Percentiles rank a stretch among this genome's conserved stretches.
Evolutionary conservation across 1,284 basidiomycete genomes (phyloP).

Genomic region (Schizophyllum amplum): DNA sequence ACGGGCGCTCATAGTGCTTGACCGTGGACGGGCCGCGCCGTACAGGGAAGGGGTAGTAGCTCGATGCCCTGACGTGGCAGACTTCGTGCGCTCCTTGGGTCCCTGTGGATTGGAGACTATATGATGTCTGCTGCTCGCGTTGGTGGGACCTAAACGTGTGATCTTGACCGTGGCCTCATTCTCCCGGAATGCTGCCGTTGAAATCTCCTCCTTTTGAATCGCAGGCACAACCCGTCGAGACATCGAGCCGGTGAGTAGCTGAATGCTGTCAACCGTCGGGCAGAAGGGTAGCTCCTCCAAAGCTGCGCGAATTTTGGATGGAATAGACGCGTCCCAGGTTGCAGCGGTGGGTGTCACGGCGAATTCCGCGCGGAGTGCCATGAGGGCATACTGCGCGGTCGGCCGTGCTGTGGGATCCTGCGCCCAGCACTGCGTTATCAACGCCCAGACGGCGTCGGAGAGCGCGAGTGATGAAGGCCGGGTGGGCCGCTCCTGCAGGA

Average conservation of each 20-base stretch:
- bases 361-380: neutral
- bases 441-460: constrained; percentile 9
- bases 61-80: neutral
- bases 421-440: constrained; percentile 11
- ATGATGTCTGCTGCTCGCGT: no score
- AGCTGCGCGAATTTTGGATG: neutral
- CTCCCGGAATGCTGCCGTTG: no score
- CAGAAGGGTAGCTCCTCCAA: neutral
- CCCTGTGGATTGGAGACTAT: neutral
- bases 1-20: neutral
- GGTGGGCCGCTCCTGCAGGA: constrained; percentile 7
- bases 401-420: constrained; percentile 9
- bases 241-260: neutral
- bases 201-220: no score
- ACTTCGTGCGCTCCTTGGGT: neutral
- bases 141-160: no score
- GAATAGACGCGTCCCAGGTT: neutral
- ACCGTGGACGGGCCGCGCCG: no score
- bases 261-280: neutral
- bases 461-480: constrained; percentile 8
- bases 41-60: neutral
- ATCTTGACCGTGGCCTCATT: neutral
- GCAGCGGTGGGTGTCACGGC: neutral
- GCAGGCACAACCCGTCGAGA: neutral
- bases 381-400: neutral